A percentile compares a stretch with the other conserved stretches of the same genome.
Evolutionary conservation across 768 basidiomycete genomes (phyloP).

Genomic region (Tylopilus balloui): DNA sequence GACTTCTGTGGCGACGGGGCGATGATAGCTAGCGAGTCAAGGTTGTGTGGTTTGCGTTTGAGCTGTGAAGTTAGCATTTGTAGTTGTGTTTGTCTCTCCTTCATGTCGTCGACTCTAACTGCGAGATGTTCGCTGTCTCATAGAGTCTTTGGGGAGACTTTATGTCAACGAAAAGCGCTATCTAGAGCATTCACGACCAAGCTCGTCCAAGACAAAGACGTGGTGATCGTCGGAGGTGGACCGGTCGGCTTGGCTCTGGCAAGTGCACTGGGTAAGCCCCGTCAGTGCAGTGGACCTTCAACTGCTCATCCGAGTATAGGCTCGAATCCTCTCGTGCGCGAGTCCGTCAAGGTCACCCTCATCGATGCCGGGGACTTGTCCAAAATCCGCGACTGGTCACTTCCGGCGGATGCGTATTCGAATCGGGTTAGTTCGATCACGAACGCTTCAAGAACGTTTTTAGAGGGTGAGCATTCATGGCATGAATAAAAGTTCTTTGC

Average conservation of each 20-base stretch:
- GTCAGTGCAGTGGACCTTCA: neutral
- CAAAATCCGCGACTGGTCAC: conserved; percentile 64
- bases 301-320: conserved; percentile 35
- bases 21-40: too few relatives aligned
- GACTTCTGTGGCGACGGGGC: too few relatives aligned
- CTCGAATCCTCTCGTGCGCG: conserved; percentile 45
- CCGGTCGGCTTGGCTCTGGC: conserved; percentile 89
- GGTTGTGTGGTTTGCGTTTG: too few relatives aligned
- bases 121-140: conserved; percentile 7
- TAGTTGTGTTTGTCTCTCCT: neutral
- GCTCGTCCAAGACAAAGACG: conserved; percentile 57
- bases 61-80: neutral
- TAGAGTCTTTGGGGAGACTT: neutral
- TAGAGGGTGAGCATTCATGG: conserved; percentile 46
- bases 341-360: conserved; percentile 60
- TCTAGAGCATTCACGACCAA: conserved; percentile 18
- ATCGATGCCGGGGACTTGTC: conserved; percentile 79
- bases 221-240: conserved; percentile 94
- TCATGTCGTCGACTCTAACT: conserved; percentile 7
- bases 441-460: conserved; percentile 60
- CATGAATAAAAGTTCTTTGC: neutral
- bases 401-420: conserved; percentile 52
- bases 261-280: conserved; percentile 67
- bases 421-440: conserved; percentile 88
- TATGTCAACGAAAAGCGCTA: conserved; percentile 2